Evolutionary conservation across 1,284 basidiomycete species (phyloP), one percentile per base, ranked within the genome.

Genomic region (Ustilago esculenta): DNA sequence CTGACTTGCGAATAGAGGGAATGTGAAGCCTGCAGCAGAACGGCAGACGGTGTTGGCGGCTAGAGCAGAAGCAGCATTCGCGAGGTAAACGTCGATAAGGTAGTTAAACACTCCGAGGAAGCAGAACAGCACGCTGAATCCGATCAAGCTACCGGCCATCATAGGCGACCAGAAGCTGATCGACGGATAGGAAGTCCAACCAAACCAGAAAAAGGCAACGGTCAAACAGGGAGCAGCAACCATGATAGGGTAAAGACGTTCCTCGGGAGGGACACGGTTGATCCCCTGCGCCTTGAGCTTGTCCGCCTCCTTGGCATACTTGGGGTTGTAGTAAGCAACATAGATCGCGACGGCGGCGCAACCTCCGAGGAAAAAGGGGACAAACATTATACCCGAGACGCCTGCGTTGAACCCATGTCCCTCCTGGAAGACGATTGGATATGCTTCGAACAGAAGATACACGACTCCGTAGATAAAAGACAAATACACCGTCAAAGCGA

Each of bases 21-120:
- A 81, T 0, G 81, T 84, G 1, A 87, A 87, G 4, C 88, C 90
- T 48, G 88, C 85, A 3, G 86, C 80, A 3, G 87, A 88, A 35
- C 90, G 86, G 33, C 89, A 78, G 23, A 92, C 86, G 23, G 90
- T 87, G 20, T 88, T 89, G 29, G 89, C 86, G 0, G 90, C 89
- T 1, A 87, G 78, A 1, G 85, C 86, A 3, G 82, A 83, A 23
- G 86, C 85, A 1, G 85, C 85, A 11, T 83, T 81, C 75, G 82
- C 81, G n/a, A 86, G 79, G 65, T 86, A 86, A 6, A 83, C 81
- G 68, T 86, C 86, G 68, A 86, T 83, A 64, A 86, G 82, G 73
- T 81, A 84, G 80, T 84, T 83, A 77, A 83, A 83, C 18, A 80
- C 71, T 4, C 80, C 80, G 21, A 85, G 80, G 78, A 86, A 86